phyloP scores from a whole-genome alignment of 2,329 filamentous ascomycete species.

The Fusarium mundagurra region DNA sequence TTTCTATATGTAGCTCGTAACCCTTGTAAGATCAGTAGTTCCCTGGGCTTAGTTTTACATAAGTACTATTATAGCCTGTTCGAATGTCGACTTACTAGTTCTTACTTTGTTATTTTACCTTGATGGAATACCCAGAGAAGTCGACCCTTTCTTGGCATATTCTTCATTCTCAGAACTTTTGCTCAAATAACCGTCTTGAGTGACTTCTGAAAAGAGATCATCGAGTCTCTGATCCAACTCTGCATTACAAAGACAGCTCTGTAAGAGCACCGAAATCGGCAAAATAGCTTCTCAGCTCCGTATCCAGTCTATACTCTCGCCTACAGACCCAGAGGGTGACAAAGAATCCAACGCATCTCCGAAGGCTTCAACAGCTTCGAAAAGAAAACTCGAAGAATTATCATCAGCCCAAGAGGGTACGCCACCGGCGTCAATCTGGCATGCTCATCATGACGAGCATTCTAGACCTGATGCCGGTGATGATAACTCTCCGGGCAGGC shows the following conservation, averaged over 20 bases:
- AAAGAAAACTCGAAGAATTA: constrained; percentile 7
- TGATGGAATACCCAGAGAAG: background rate
- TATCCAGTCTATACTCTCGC: constrained; percentile 63
- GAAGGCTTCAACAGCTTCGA: background rate
- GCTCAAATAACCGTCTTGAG: background rate
- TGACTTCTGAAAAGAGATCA: background rate
- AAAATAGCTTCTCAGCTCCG: constrained; percentile 62
- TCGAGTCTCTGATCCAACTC: background rate
- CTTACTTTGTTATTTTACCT: too few species aligned
- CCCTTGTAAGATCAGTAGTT: background rate
- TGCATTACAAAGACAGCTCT: constrained; percentile 11
- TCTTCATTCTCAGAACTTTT: background rate
- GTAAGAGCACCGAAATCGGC: constrained; percentile 53
- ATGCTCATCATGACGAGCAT: background rate
- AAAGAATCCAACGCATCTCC: constrained; percentile 42
- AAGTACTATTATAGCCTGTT: background rate
- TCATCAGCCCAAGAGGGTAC: background rate
- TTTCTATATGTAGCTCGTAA: background rate
- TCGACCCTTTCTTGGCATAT: background rate
- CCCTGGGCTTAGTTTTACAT: background rate
- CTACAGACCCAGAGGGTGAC: constrained; percentile 54
- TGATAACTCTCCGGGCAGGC: background rate
- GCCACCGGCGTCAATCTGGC: background rate
- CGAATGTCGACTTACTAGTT: background rate
- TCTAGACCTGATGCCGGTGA: background rate